Percentiles rank a stretch among this genome's conserved stretches.
phyloP scores from a whole-genome alignment of 176 grass and related monocot species.

The Cocos nucifera region DNA sequence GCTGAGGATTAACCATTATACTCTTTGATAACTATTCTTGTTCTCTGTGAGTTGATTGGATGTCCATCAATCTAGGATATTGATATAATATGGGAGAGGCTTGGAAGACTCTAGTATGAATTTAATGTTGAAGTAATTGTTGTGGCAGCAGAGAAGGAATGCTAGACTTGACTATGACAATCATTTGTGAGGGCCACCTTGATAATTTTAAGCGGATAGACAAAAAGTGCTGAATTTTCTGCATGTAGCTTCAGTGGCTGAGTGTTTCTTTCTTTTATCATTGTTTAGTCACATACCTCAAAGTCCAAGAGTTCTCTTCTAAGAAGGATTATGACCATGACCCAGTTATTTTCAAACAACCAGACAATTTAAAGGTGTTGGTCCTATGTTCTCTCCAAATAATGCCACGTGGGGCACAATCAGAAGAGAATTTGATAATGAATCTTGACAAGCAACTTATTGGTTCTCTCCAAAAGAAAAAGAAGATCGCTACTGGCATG shows the following conservation, averaged over 20 bases:
- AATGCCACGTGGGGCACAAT: conserved; percentile 16
- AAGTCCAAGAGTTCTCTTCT: conserved; percentile 6
- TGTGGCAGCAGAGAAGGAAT: conserved; percentile 60
- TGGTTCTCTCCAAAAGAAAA: not conserved
- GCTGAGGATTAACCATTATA: too few species aligned
- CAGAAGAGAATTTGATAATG: conserved; percentile 29
- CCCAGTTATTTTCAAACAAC: conserved; percentile 33
- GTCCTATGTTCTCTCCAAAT: conserved; percentile 58
- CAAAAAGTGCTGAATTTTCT: too few species aligned
- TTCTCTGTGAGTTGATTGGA: not conserved
- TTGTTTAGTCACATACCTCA: not conserved
- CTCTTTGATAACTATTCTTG: too few species aligned
- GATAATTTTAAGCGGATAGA: too few species aligned
- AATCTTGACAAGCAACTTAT: conserved; percentile 26
- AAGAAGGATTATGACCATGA: conserved; percentile 66
- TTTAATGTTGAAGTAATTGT: conserved; percentile 25
- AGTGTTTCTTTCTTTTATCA: too few species aligned
- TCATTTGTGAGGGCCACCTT: too few species aligned
- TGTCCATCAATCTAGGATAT: conserved; percentile 31
- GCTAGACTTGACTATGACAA: not conserved
- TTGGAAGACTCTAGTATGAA: conserved; percentile 12
- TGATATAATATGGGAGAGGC: conserved; percentile 27
- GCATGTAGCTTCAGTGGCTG: too few species aligned
- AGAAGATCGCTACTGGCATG: too few species aligned
- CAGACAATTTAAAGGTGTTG: conserved; percentile 24